These are phyloP conservation scores for Cymbopogon flexuosus DNA, from an alignment of 202 grass and related monocot species.

Conservation along the genomic window DNA sequence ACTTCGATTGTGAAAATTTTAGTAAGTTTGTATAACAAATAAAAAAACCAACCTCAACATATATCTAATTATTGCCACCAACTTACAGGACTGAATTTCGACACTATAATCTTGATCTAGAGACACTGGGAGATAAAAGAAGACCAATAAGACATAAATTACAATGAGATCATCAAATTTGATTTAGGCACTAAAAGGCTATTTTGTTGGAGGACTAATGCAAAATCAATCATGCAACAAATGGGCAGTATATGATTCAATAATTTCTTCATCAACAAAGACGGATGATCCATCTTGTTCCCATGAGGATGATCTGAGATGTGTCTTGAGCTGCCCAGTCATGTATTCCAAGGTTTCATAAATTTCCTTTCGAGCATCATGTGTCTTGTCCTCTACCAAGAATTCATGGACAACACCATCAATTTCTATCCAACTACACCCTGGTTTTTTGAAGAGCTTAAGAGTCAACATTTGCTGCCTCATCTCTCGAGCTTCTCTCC, in stretches of 20 bases:
- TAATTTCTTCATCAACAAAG: constrained; percentile 24
- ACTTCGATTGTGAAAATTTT: background rate
- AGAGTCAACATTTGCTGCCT: constrained; percentile 58
- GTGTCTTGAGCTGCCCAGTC: constrained; percentile 24
- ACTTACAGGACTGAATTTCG: background rate
- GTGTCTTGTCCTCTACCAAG: constrained; percentile 58
- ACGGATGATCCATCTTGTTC: constrained; percentile 13
- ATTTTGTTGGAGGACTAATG: background rate
- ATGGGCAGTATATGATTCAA: background rate
- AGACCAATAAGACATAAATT: background rate
- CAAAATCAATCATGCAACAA: constrained; percentile 2
- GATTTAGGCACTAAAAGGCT: background rate
- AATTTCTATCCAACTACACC: constrained; percentile 79
- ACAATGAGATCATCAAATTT: background rate
- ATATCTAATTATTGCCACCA: background rate
- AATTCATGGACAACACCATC: constrained; percentile 65
- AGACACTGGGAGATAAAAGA: background rate
- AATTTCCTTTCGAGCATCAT: constrained; percentile 50
- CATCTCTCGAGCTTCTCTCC: constrained; percentile 54
- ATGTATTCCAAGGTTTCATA: constrained; percentile 49
- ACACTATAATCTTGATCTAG: background rate
- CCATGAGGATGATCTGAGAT: constrained; percentile 8
- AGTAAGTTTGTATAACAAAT: background rate
- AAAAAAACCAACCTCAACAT: background rate
- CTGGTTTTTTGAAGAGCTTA: constrained; percentile 53